A percentile compares a stretch with the other conserved stretches of the same genome.
phyloP scores from a whole-genome alignment of 2,329 filamentous ascomycete species.

The Calonectria naviculata region DNA sequence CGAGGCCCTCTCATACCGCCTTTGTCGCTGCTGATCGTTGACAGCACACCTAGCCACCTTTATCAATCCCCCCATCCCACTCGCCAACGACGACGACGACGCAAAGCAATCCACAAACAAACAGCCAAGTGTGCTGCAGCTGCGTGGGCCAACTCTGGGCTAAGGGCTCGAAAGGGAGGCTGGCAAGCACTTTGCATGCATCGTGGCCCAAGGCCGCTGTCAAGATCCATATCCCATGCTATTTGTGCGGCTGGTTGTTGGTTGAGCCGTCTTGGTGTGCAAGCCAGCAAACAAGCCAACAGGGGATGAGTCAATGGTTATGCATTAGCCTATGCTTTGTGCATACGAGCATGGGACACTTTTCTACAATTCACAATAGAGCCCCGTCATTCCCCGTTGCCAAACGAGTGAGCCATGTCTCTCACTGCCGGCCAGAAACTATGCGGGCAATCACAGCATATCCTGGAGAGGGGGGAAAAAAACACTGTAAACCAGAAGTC shows the following conservation, averaged over 20 bases:
- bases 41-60: not conserved
- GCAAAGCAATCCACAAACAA: not conserved
- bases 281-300: constrained; percentile 16
- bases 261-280: constrained; percentile 6
- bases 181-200: constrained; percentile 5
- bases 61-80: not conserved
- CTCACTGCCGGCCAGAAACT: not conserved
- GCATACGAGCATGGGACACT: not conserved
- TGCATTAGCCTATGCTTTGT: constrained; percentile 17
- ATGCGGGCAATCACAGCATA: not conserved
- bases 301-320: constrained; percentile 16
- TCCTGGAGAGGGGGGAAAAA: not conserved
- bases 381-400: not conserved
- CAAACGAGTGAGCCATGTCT: constrained; percentile 5
- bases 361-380: not conserved
- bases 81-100: not conserved
- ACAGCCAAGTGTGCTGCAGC: not conserved
- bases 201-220: constrained; percentile 5
- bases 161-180: not conserved
- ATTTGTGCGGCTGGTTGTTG: constrained; percentile 14
- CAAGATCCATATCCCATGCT: constrained; percentile 13
- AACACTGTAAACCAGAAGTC: not conserved
- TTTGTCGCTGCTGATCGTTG: not conserved
- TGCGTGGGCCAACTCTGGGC: not conserved
- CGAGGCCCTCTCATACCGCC: not conserved